These are phyloP conservation scores for Inga leiocalycina DNA, from an alignment of 306 rosid genomes.

Conservation along the genomic window DNA sequence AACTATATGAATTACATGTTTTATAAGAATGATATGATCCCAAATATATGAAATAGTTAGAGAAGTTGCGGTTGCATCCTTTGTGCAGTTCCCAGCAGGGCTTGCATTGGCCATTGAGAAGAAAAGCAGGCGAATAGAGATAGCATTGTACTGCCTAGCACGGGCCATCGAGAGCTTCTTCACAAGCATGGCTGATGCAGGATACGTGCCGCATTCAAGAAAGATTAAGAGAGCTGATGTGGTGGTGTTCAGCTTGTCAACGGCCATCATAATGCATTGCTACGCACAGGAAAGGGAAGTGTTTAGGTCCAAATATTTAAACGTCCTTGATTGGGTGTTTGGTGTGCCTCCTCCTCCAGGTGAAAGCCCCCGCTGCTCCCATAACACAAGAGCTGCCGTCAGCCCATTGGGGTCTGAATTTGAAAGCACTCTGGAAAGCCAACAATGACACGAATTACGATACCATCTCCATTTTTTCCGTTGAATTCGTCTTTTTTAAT, in stretches of 20 bases:
- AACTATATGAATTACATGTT: not conserved
- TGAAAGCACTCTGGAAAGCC: not conserved
- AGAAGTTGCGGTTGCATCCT: slow-evolving; percentile 28
- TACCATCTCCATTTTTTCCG: not conserved
- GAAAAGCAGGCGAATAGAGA: slow-evolving; percentile 72
- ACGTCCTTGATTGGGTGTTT: slow-evolving; percentile 66
- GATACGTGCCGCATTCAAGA: slow-evolving; percentile 46
- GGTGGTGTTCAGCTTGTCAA: slow-evolving; percentile 60
- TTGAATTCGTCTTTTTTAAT: not conserved
- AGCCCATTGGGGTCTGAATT: not conserved
- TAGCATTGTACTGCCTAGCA: slow-evolving; percentile 63
- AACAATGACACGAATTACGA: not conserved
- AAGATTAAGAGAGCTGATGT: slow-evolving; percentile 62
- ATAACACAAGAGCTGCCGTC: not conserved
- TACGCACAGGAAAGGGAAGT: slow-evolving; percentile 62
- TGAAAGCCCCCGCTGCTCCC: slow-evolving; percentile 59
- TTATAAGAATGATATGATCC: slow-evolving; percentile 3
- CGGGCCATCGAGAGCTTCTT: slow-evolving; percentile 71
- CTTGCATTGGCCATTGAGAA: slow-evolving; percentile 73
- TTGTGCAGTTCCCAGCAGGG: slow-evolving; percentile 80
- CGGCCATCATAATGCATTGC: slow-evolving; percentile 74
- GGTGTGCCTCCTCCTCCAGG: slow-evolving; percentile 64
- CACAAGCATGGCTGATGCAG: slow-evolving; percentile 59
- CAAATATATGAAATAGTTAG: not conserved
- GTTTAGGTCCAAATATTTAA: slow-evolving; percentile 60